phyloP scores from a whole-genome alignment of 1,284 basidiomycete genomes.

The Microbotryum violaceum region DNA sequence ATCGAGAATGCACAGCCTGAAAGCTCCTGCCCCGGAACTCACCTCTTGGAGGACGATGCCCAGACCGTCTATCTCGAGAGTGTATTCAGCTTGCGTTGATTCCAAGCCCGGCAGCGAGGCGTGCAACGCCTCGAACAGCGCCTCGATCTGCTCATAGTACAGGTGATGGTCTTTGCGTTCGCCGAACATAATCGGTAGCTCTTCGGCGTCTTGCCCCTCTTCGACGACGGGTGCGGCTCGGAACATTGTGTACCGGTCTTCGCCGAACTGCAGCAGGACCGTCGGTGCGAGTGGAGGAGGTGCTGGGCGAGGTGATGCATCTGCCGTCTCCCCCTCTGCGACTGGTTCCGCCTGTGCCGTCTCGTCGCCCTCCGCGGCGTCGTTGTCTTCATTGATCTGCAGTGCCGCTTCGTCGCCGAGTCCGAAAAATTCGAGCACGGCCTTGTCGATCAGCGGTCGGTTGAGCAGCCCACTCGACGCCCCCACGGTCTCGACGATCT shows the following conservation, averaged over 20 bases:
- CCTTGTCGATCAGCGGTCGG: neutral
- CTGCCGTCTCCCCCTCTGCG: too few relatives aligned
- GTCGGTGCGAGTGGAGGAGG: conserved; percentile 4
- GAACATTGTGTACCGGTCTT: conserved; percentile 18
- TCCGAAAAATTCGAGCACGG: neutral
- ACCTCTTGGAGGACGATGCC: conserved; percentile 30
- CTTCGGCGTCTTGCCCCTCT: conserved; percentile 1
- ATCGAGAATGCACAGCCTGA: neutral
- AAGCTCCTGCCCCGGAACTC: neutral
- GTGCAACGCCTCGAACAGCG: conserved; percentile 19
- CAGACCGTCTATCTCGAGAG: conserved; percentile 26
- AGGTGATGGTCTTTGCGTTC: conserved; percentile 15
- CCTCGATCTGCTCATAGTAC: conserved; percentile 25
- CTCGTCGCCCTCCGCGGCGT: neutral
- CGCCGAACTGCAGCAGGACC: conserved; percentile 12
- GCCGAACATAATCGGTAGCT: conserved; percentile 8
- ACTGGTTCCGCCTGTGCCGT: neutral
- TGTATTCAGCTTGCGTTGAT: conserved; percentile 18
- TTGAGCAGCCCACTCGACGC: neutral
- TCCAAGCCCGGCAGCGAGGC: conserved; percentile 10
- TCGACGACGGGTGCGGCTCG: neutral
- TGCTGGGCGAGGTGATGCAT: too few relatives aligned
- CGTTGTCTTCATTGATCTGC: neutral
- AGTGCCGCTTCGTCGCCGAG: too few relatives aligned
- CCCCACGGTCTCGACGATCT: neutral